These are phyloP conservation scores for Solanum phureja DNA, from an alignment of 257 asterid genomes.

Conservation along the genomic window DNA sequence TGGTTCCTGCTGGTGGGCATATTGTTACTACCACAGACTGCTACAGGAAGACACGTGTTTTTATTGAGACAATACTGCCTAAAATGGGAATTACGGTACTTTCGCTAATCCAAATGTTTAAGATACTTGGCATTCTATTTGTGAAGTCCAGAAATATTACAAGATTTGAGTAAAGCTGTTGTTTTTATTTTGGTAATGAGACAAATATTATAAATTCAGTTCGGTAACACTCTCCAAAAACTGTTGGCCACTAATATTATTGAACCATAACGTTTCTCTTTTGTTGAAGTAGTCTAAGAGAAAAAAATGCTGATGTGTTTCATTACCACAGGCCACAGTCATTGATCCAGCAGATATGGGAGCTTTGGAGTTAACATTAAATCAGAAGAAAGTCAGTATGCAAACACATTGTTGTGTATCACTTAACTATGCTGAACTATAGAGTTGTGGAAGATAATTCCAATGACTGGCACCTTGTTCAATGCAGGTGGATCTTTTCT, in stretches of 20 bases:
- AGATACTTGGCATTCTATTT: not conserved
- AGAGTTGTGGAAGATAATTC: not conserved
- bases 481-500: slow-evolving; percentile 74
- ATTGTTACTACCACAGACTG: slow-evolving; percentile 88
- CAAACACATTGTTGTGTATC: not conserved
- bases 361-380: slow-evolving; percentile 66
- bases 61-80: slow-evolving; percentile 76
- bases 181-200: not conserved
- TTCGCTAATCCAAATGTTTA: not conserved
- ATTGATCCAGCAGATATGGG: slow-evolving; percentile 89
- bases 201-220: not conserved
- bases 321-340: slow-evolving; percentile 62
- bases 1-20: slow-evolving; percentile 94
- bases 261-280: not conserved
- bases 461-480: slow-evolving; percentile 6
- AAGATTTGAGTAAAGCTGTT: not conserved
- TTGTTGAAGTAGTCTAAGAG: not conserved
- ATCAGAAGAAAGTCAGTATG: slow-evolving; percentile 50
- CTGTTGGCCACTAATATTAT: not conserved
- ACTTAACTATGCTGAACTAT: not conserved
- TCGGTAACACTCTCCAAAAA: not conserved
- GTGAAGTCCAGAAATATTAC: not conserved
- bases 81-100: slow-evolving; percentile 84
- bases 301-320: not conserved
- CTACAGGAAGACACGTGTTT: slow-evolving; percentile 79